These are phyloP conservation scores for Colletotrichum navitas DNA, from an alignment of 2,329 filamentous ascomycete species.

Conservation along the genomic window DNA sequence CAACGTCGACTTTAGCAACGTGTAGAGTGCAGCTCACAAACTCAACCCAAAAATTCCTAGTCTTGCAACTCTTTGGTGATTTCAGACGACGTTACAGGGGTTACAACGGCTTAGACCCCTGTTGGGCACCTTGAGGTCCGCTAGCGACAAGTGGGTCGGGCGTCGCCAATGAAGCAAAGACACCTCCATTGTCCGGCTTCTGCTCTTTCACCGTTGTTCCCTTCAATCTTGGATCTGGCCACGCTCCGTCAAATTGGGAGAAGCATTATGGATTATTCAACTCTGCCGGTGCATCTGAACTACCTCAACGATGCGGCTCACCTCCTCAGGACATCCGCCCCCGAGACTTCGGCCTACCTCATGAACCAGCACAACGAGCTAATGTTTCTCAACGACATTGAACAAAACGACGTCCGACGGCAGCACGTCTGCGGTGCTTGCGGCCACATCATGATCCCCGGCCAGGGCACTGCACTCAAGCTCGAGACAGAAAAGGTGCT, in stretches of 20 bases:
- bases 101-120: conserved; percentile 9
- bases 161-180: background rate
- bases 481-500: conserved; percentile 58
- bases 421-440: conserved; percentile 71
- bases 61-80: conserved; percentile 1
- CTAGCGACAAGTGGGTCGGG: conserved; percentile 27
- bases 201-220: background rate
- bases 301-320: conserved; percentile 72
- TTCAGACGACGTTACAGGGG: conserved; percentile 28
- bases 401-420: conserved; percentile 61
- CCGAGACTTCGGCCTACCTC: conserved; percentile 70
- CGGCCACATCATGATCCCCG: conserved; percentile 70
- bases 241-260: background rate
- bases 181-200: background rate
- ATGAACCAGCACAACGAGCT: conserved; percentile 67
- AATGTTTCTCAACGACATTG: conserved; percentile 60
- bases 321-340: conserved; percentile 64
- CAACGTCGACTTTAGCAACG: background rate
- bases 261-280: conserved; percentile 22
- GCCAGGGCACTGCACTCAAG: conserved; percentile 57
- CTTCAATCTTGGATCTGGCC: background rate
- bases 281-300: conserved; percentile 45
- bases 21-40: background rate
- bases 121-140: conserved; percentile 22
- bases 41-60: background rate